phyloP scores from a whole-genome alignment of 352 stramenopile genomes.

The Thraustochytrium striatum region DNA sequence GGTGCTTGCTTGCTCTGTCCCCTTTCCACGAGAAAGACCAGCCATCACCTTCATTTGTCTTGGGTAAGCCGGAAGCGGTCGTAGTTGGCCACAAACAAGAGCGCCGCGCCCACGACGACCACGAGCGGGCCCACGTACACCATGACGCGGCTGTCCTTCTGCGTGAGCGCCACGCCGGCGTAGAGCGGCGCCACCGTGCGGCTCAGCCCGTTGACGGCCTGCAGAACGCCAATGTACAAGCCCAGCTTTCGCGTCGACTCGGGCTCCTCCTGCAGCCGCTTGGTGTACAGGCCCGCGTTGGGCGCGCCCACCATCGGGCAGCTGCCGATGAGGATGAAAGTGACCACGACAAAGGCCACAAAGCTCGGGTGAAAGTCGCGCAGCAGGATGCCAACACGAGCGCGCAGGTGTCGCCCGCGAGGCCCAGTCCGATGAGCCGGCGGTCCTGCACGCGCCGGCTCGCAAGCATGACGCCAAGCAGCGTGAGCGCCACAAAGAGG shows the following conservation, averaged over 20 bases:
- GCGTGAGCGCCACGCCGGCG: slow-evolving; percentile 4
- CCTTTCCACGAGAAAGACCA: neutral
- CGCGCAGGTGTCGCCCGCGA: neutral
- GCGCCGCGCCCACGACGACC: neutral
- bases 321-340: neutral
- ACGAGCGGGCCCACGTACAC: slow-evolving; percentile 26
- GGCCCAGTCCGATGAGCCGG: neutral
- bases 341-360: neutral
- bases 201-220: slow-evolving; percentile 1
- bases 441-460: slow-evolving; percentile 2
- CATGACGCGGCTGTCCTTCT: slow-evolving; percentile 1
- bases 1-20: neutral
- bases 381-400: neutral
- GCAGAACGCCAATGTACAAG: slow-evolving; percentile 19
- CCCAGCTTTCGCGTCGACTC: neutral
- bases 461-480: neutral
- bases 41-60: too few relatives aligned
- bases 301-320: slow-evolving; percentile 19
- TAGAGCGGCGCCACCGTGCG: slow-evolving; percentile 10
- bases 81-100: neutral
- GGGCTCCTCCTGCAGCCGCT: slow-evolving; percentile 20
- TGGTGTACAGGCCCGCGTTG: slow-evolving; percentile 31
- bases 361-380: neutral
- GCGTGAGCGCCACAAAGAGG: slow-evolving; percentile 6
- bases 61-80: neutral